Conservation (phyloP, 1,284 basidiomycete genomes). For the Austropuccinia psidii region DNA sequence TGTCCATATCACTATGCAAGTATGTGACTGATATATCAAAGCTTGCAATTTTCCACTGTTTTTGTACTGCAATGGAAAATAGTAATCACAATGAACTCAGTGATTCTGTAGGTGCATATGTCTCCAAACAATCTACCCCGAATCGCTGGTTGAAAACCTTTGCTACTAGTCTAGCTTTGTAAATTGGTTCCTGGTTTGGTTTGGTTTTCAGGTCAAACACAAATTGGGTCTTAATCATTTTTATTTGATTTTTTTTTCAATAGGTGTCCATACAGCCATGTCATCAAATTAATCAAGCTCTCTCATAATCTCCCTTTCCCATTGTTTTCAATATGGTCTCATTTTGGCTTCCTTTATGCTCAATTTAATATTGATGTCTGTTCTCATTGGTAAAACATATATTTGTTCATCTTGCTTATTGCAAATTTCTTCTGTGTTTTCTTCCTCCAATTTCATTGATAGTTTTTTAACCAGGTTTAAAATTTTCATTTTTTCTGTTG, state of each 20-base stretch:
- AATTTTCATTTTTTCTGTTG: too few species aligned
- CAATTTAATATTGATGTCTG: neutral
- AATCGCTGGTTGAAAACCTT: neutral
- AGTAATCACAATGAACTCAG: neutral
- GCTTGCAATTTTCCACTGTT: neutral
- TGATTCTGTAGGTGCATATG: neutral
- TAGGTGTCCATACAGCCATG: neutral
- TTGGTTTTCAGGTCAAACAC: neutral
- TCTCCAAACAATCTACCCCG: neutral
- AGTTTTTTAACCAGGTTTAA: neutral
- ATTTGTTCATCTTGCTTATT: neutral
- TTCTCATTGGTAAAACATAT: neutral
- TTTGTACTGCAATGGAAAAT: neutral
- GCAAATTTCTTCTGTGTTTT: neutral
- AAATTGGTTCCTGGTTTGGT: neutral
- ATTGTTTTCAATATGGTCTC: neutral
- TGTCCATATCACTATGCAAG: constrained; percentile 4
- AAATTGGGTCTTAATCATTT: neutral
- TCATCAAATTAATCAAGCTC: neutral
- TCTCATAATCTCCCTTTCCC: neutral
- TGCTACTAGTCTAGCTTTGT: neutral
- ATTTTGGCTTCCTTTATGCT: neutral
- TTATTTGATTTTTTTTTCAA: neutral
- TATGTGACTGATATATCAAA: constrained; percentile 9
- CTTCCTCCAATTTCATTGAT: neutral